phyloP scores from a whole-genome alignment of 352 stramenopile species.

The Pythium aphanidermatum region DNA sequence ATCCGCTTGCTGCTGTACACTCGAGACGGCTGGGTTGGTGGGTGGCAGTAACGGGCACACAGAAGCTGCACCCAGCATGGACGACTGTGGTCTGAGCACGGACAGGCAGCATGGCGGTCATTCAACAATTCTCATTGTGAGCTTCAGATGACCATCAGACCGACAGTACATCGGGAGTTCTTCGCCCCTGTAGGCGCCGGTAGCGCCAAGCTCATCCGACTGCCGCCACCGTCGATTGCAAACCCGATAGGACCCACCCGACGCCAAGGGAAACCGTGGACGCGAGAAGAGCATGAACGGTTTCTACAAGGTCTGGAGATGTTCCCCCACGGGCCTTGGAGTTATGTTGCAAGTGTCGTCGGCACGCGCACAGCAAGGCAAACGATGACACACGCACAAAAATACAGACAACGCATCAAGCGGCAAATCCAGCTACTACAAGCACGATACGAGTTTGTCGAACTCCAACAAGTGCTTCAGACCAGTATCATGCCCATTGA shows the following conservation, averaged over 20 bases:
- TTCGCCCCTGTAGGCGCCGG: background rate
- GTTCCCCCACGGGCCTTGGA: constrained; percentile 27
- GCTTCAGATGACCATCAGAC: constrained; percentile 2
- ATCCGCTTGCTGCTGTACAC: too few relatives aligned
- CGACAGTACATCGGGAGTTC: background rate
- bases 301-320: constrained; percentile 28
- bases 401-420: constrained; percentile 29
- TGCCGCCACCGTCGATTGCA: background rate
- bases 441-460: too few relatives aligned
- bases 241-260: background rate
- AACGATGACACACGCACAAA: constrained; percentile 31
- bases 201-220: background rate
- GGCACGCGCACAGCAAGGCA: too few relatives aligned
- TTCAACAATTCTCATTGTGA: too few relatives aligned
- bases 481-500: too few relatives aligned
- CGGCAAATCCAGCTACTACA: too few relatives aligned
- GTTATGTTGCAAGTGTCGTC: constrained; percentile 25
- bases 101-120: too few relatives aligned
- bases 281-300: constrained; percentile 26
- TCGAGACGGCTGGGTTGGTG: too few relatives aligned
- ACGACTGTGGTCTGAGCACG: too few relatives aligned
- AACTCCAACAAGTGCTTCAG: too few relatives aligned
- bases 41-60: too few relatives aligned
- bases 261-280: constrained; percentile 22
- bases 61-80: too few relatives aligned